A percentile compares a stretch with the other conserved stretches of the same genome.
These are phyloP conservation scores for Colletotrichum spinosum DNA, from an alignment of 2,329 filamentous ascomycete genomes.

Conservation along the genomic window DNA sequence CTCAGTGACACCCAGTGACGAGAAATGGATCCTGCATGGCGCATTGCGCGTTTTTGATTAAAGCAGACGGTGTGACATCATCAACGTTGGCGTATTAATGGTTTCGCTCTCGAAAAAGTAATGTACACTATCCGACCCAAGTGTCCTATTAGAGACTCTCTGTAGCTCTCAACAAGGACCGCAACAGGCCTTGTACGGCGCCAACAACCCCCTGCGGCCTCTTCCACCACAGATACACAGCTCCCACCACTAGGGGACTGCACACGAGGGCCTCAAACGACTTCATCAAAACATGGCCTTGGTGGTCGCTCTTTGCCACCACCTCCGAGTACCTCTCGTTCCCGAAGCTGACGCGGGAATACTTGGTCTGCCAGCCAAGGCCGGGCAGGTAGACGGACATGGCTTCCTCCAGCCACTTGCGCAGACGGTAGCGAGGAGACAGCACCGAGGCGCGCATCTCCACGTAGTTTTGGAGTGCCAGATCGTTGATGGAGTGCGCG, in stretches of 20 bases:
- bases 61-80: too few relatives aligned
- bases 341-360: slow-evolving; percentile 91
- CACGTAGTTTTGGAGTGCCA: slow-evolving; percentile 90
- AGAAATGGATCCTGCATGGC: too few relatives aligned
- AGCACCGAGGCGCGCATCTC: slow-evolving; percentile 93
- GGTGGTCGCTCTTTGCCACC: slow-evolving; percentile 73
- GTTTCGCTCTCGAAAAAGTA: too few relatives aligned
- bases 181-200: slow-evolving; percentile 17
- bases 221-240: slow-evolving; percentile 38
- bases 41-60: too few relatives aligned
- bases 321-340: slow-evolving; percentile 93
- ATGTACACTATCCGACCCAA: too few relatives aligned
- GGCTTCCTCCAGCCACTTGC: slow-evolving; percentile 89
- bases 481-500: slow-evolving; percentile 89
- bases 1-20: too few relatives aligned
- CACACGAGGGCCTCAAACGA: slow-evolving; percentile 32
- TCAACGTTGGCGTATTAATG: too few relatives aligned
- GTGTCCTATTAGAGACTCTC: not conserved
- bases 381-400: slow-evolving; percentile 80
- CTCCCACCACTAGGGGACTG: slow-evolving; percentile 32
- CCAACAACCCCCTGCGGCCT: slow-evolving; percentile 29
- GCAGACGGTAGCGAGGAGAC: slow-evolving; percentile 79
- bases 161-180: slow-evolving; percentile 1
- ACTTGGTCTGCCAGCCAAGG: slow-evolving; percentile 92
- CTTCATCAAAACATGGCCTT: slow-evolving; percentile 70